A percentile compares a stretch with the other conserved stretches of the same genome.
Conservation (phyloP, 306 rosid species). For the Dicorynia guianensis region DNA sequence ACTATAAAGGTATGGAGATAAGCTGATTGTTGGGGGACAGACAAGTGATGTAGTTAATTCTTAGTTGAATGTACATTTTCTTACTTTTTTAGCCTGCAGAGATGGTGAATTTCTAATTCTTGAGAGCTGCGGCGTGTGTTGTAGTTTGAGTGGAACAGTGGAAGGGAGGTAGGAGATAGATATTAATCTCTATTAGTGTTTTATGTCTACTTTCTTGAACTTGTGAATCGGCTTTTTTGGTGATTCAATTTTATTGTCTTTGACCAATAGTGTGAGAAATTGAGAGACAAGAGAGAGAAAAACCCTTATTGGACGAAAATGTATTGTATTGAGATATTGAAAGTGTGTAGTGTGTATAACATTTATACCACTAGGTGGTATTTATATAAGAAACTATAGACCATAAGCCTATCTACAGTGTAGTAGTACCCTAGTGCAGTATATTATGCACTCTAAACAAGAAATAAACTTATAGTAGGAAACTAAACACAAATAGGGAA, state of each 20-base stretch:
- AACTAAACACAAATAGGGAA: too few relatives aligned
- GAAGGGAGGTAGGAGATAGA: neutral
- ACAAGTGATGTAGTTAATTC: neutral
- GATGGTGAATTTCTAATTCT: neutral
- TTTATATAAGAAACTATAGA: too few relatives aligned
- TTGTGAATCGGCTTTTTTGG: neutral
- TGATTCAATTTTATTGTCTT: conserved; percentile 21
- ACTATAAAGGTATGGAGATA: neutral
- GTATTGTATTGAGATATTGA: too few relatives aligned
- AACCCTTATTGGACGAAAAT: too few relatives aligned
- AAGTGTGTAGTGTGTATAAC: too few relatives aligned
- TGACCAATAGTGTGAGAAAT: conserved; percentile 16
- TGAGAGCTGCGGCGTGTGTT: neutral
- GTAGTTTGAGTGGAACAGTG: neutral
- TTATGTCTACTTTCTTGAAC: conserved; percentile 23
- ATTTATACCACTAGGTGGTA: too few relatives aligned
- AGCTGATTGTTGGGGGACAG: neutral
- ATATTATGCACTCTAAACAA: too few relatives aligned
- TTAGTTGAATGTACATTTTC: neutral
- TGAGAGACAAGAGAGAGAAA: too few relatives aligned
- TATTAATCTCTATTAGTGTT: neutral
- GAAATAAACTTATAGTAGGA: too few relatives aligned
- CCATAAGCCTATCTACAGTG: too few relatives aligned
- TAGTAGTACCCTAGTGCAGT: too few relatives aligned
- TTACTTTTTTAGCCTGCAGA: neutral